phyloP scores from a whole-genome alignment of 2,329 filamentous ascomycete species.

The Fusarium palustre region DNA sequence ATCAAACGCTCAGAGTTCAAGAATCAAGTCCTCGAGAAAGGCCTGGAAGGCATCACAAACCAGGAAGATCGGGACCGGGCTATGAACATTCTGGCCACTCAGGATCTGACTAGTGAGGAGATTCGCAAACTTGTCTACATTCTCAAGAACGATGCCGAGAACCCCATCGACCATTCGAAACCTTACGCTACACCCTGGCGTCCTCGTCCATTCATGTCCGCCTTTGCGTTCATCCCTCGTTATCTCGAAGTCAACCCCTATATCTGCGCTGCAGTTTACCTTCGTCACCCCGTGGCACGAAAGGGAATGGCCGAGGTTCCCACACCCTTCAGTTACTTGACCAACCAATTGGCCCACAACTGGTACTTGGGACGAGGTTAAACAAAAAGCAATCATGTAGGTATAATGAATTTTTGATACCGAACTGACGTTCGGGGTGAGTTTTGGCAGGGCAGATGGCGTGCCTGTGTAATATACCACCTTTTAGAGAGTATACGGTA shows the following conservation, averaged over 20 bases:
- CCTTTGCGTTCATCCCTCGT: slow-evolving; percentile 93
- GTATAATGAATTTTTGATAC: slow-evolving; percentile 10
- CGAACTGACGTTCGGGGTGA: slow-evolving; percentile 27
- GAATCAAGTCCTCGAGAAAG: slow-evolving; percentile 51
- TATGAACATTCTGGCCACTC: slow-evolving; percentile 50
- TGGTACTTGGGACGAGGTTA: slow-evolving; percentile 92
- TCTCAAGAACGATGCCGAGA: slow-evolving; percentile 74
- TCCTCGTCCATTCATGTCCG: slow-evolving; percentile 85
- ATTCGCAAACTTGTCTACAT: slow-evolving; percentile 65
- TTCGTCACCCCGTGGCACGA: slow-evolving; percentile 91
- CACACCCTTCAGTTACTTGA: slow-evolving; percentile 77
- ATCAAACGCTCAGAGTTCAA: slow-evolving; percentile 45
- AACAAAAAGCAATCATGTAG: slow-evolving; percentile 19
- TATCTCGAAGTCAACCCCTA: slow-evolving; percentile 99
- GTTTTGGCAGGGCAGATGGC: slow-evolving; percentile 40
- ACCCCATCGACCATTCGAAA: slow-evolving; percentile 80
- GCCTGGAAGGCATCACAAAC: slow-evolving; percentile 51
- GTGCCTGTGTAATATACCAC: slow-evolving; percentile 50
- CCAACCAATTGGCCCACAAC: slow-evolving; percentile 86
- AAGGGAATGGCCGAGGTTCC: slow-evolving; percentile 85
- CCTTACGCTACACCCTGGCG: slow-evolving; percentile 93
- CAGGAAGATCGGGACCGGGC: slow-evolving; percentile 50
- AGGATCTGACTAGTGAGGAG: slow-evolving; percentile 60
- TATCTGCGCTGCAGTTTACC: slow-evolving; percentile 93
- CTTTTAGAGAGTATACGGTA: slow-evolving; percentile 49